phyloP scores from a whole-genome alignment of 2,329 filamentous ascomycete species.

The Neofusicoccum umdonicola region DNA sequence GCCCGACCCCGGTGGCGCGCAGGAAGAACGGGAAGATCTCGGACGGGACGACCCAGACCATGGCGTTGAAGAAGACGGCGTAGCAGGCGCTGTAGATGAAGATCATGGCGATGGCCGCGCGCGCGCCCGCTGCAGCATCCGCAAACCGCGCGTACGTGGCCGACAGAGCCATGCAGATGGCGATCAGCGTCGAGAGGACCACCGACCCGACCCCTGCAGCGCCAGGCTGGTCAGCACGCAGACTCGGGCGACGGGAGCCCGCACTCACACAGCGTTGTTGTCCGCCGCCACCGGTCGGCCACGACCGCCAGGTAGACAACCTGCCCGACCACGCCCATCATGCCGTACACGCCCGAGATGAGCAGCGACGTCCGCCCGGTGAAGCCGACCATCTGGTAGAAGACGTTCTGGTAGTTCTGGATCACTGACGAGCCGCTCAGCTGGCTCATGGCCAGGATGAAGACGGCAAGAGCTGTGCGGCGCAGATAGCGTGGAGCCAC shows the following conservation, averaged over 20 bases:
- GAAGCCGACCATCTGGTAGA: neutral
- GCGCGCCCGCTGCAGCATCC: slow-evolving; percentile 20
- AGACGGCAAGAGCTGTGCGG: neutral
- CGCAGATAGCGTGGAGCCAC: too few species aligned
- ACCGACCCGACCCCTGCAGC: neutral
- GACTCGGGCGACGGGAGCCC: too few species aligned
- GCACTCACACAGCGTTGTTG: neutral
- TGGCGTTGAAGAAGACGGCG: slow-evolving; percentile 24
- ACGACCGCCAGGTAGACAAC: neutral
- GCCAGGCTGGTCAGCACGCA: too few species aligned
- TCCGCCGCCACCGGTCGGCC: neutral
- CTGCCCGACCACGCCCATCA: neutral
- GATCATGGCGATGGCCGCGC: slow-evolving; percentile 21
- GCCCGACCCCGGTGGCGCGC: slow-evolving; percentile 23
- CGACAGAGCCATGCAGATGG: neutral
- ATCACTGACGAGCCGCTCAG: neutral
- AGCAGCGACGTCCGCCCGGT: neutral
- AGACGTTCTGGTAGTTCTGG: neutral
- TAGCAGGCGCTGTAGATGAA: slow-evolving; percentile 9
- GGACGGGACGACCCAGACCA: slow-evolving; percentile 30
- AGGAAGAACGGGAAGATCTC: slow-evolving; percentile 36
- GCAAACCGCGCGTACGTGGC: too few species aligned
- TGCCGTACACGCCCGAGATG: neutral
- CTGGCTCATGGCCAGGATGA: neutral
- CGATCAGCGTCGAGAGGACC: neutral